Evolutionary conservation across 768 basidiomycete genomes (phyloP).

Genomic region (Trametes sanguinea): DNA sequence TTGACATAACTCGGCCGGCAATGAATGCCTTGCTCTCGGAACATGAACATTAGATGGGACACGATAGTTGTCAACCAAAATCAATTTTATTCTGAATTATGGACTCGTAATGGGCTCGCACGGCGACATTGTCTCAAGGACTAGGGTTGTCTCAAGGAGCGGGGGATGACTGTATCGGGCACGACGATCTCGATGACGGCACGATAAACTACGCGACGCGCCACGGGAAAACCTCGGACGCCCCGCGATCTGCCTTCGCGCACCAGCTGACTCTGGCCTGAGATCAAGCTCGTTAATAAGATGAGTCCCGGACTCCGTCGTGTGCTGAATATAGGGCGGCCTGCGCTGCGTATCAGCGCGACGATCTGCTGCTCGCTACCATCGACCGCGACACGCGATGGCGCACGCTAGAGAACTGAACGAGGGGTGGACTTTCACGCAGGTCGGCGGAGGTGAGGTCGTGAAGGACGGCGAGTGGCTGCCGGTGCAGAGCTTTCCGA

Average conservation of each 20-base stretch:
- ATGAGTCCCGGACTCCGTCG: neutral
- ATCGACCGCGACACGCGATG: neutral
- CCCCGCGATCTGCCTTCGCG: neutral
- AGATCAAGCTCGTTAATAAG: neutral
- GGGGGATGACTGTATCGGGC: conserved; percentile 3
- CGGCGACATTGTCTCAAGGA: too few relatives aligned
- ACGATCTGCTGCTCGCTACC: neutral
- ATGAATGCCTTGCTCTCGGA: too few relatives aligned
- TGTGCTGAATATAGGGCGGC: neutral
- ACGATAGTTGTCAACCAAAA: too few relatives aligned
- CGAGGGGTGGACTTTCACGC: conserved; percentile 66
- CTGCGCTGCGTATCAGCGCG: neutral
- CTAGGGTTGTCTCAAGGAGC: too few relatives aligned
- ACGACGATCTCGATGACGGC: conserved; percentile 3
- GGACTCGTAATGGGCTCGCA: too few relatives aligned
- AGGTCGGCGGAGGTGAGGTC: conserved; percentile 58
- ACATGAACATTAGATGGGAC: too few relatives aligned
- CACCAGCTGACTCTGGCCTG: conserved; percentile 10
- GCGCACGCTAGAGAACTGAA: conserved; percentile 33
- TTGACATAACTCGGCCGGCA: too few relatives aligned
- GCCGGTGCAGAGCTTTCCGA: conserved; percentile 66
- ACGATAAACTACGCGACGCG: conserved; percentile 1
- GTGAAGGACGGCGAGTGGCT: conserved; percentile 67
- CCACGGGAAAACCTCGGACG: conserved; percentile 8
- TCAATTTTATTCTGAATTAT: too few relatives aligned